These are phyloP conservation scores for Cutaneotrichosporon cutaneum DNA, from an alignment of 1,284 basidiomycete genomes.

Conservation along the genomic window DNA sequence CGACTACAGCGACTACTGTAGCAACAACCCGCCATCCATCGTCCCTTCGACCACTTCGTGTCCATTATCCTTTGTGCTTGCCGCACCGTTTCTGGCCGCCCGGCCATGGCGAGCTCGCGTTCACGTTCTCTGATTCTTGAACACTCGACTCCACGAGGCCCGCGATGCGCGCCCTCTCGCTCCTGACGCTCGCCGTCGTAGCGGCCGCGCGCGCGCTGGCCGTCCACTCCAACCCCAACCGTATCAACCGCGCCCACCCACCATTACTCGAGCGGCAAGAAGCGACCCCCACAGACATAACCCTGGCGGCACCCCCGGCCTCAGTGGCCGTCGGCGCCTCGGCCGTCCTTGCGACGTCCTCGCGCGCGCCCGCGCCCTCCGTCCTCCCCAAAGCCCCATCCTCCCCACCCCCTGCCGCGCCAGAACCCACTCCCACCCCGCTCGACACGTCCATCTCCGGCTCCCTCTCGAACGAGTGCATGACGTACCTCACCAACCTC, in stretches of 20 bases:
- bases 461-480: slow-evolving; percentile 67
- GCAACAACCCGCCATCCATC: background rate
- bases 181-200: background rate
- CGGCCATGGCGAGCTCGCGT: background rate
- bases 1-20: background rate
- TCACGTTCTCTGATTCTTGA: background rate
- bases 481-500: slow-evolving; percentile 75
- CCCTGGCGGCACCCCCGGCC: background rate
- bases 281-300: background rate
- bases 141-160: background rate
- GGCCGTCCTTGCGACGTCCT: background rate
- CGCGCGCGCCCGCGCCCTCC: background rate
- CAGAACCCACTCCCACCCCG: slow-evolving; percentile 72
- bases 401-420: slow-evolving; percentile 37
- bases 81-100: background rate
- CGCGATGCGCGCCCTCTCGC: background rate
- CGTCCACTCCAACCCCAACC: background rate
- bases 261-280: background rate
- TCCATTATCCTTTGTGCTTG: background rate
- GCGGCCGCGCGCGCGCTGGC: background rate
- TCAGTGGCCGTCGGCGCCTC: background rate
- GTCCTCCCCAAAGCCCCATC: background rate
- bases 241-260: background rate
- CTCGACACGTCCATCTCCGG: slow-evolving; percentile 63
- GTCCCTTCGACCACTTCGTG: background rate